phyloP scores from a whole-genome alignment of 768 basidiomycete species.

The Lentinula sp. region DNA sequence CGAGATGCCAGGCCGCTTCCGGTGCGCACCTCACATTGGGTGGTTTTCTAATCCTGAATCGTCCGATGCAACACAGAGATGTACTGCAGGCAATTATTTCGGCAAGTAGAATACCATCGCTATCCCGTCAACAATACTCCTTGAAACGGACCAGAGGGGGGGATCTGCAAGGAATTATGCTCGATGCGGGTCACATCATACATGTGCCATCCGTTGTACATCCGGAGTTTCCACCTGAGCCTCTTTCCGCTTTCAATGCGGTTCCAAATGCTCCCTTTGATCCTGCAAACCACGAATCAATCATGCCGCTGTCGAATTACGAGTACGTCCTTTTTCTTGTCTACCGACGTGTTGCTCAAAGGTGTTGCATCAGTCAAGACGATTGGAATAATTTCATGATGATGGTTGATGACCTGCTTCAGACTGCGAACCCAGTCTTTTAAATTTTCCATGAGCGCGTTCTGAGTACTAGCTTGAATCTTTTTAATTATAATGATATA shows the following conservation, averaged over 20 bases:
- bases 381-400: conserved; percentile 1
- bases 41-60: not conserved
- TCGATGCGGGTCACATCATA: not conserved
- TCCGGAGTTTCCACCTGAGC: not conserved
- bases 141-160: not conserved
- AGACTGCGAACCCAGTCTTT: not conserved
- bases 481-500: too few species aligned
- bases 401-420: not conserved
- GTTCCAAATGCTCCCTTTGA: not conserved
- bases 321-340: not conserved
- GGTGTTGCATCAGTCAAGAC: not conserved
- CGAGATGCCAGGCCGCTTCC: not conserved
- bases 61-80: not conserved
- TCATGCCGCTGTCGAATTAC: not conserved
- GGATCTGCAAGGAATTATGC: not conserved
- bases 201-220: not conserved
- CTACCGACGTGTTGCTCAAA: not conserved
- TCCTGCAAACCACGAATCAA: not conserved
- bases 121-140: not conserved
- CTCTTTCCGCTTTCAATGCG: not conserved
- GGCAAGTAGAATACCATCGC: not conserved
- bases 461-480: too few species aligned
- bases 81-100: not conserved
- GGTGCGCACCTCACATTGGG: not conserved
- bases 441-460: not conserved